These are phyloP conservation scores for Clonostachys rosea DNA, from an alignment of 2,329 filamentous ascomycete species.

Conservation along the genomic window DNA sequence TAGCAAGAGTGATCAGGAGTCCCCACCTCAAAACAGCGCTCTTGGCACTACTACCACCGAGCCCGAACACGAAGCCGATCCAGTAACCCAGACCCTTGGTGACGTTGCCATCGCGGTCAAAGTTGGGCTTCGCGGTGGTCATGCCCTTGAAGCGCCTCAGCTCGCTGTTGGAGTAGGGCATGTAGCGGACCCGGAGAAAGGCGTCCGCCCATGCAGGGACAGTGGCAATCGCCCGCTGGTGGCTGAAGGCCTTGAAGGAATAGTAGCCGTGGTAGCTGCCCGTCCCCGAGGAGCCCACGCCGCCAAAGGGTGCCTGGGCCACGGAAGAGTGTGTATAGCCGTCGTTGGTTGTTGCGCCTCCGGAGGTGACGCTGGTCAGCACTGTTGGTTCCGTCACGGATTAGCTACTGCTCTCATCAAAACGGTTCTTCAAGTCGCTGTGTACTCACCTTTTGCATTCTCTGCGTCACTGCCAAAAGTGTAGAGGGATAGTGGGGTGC, in stretches of 20 bases:
- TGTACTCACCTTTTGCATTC: slow-evolving; percentile 60
- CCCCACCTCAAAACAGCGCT: slow-evolving; percentile 48
- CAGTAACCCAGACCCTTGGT: slow-evolving; percentile 50
- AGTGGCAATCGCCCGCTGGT: slow-evolving; percentile 28
- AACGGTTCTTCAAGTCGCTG: not conserved
- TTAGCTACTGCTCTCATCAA: slow-evolving; percentile 4
- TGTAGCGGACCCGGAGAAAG: slow-evolving; percentile 63
- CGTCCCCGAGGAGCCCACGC: slow-evolving; percentile 41
- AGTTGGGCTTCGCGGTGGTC: slow-evolving; percentile 46
- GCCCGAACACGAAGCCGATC: slow-evolving; percentile 40
- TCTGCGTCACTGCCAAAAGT: slow-evolving; percentile 80
- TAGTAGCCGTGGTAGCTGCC: slow-evolving; percentile 44
- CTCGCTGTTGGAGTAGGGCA: slow-evolving; percentile 49
- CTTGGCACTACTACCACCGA: slow-evolving; percentile 44
- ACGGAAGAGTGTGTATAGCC: slow-evolving; percentile 35
- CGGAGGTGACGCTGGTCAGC: slow-evolving; percentile 32
- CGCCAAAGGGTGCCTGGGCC: slow-evolving; percentile 39
- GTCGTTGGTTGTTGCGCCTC: slow-evolving; percentile 47
- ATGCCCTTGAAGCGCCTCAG: slow-evolving; percentile 38
- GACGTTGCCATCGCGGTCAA: slow-evolving; percentile 54
- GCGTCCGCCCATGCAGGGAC: slow-evolving; percentile 30
- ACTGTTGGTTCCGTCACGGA: slow-evolving; percentile 21
- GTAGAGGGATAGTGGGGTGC: slow-evolving; percentile 79
- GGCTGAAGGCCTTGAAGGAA: slow-evolving; percentile 37
- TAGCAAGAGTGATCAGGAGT: slow-evolving; percentile 25